Conservation (phyloP, 805 yeast species). For the Vanderwaltozyma tropicalis region DNA sequence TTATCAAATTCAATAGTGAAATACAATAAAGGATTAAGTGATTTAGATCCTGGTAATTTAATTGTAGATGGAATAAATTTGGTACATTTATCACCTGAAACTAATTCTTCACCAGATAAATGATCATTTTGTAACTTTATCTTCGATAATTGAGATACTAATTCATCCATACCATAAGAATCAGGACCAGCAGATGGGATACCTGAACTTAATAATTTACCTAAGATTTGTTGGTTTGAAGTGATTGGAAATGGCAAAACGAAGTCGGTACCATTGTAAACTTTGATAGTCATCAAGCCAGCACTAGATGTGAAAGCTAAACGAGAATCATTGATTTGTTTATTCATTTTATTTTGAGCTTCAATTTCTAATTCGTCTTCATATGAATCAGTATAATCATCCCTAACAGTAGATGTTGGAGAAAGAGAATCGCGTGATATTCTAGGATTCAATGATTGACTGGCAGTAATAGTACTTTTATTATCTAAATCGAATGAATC, state of each 20-base stretch:
- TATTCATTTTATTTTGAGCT: no score
- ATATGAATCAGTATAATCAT: background rate
- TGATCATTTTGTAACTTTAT: constrained; percentile 17
- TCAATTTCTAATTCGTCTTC: background rate
- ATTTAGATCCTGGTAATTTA: constrained; percentile 41
- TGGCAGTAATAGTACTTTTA: background rate
- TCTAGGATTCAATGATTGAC: background rate
- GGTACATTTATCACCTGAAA: constrained; percentile 21
- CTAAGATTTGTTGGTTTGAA: constrained; percentile 48
- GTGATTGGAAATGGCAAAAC: constrained; percentile 59
- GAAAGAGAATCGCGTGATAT: constrained; percentile 15
- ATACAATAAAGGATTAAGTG: constrained; percentile 63
- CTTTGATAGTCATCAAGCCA: constrained; percentile 65
- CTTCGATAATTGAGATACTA: constrained; percentile 13
- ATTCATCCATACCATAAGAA: constrained; percentile 11
- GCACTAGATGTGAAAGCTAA: constrained; percentile 18
- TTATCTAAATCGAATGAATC: background rate
- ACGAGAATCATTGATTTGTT: background rate
- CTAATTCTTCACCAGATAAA: constrained; percentile 25
- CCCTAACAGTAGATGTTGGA: constrained; percentile 14
- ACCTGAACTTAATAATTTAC: constrained; percentile 50
- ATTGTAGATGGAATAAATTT: constrained; percentile 40
- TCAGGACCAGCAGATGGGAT: constrained; percentile 15
- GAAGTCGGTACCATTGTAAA: constrained; percentile 59
- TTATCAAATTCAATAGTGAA: constrained; percentile 89